Base-by-base conservation (phyloP, 1,139 yeast genomes). In the Geotrichum restrictum region DNA sequence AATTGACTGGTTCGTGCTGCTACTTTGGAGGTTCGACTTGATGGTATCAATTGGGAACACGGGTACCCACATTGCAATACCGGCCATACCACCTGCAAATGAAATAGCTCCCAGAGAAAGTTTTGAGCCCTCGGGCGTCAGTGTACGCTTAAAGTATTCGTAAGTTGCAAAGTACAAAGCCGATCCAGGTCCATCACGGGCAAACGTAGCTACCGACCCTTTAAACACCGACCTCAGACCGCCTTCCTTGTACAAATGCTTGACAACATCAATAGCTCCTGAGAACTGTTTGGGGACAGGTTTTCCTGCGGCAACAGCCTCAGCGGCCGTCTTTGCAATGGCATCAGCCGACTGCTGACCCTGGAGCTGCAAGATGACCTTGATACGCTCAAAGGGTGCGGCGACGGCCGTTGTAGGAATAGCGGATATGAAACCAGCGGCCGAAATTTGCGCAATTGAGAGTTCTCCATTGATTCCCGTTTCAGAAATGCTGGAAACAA, bases 171-270 rank as follows among this genome's bases (percentile, higher is more conserved):
- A 93, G 73, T 93, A 93, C 33, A 89, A 76, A 0, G 98, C 98
- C n/a, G 95, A 85, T 3, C 98, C 98, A 0, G 98, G 98, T 10
- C 98, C 98, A 66, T 93, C 98, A 70, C 98, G 83, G 14, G 96
- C 95, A 59, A 93, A 74, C 1, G 98, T 93, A 4, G 97, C 97
- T 22, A 77, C 78, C 0, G 96, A 85, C 18, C 98, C 98, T 69
- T 88, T 87, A 73, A 88, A 91, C 45, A 93, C 78, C 1, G 98
- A 89, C 59, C 78, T 73, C 43, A 91, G 62, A 44, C 98, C 98
- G 37, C 97, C 98, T 48, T 85, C 81, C 52, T 75, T 76, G 64
- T 89, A 82, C 66, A 93, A 80, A 63, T 83, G 83, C 58, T 74
- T 76, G 44, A 89, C 82, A 1, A 85, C 88, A 31, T 81, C 77